phyloP scores from a whole-genome alignment of 805 yeast species.

The Sugiyamaella qingdaonensis region DNA sequence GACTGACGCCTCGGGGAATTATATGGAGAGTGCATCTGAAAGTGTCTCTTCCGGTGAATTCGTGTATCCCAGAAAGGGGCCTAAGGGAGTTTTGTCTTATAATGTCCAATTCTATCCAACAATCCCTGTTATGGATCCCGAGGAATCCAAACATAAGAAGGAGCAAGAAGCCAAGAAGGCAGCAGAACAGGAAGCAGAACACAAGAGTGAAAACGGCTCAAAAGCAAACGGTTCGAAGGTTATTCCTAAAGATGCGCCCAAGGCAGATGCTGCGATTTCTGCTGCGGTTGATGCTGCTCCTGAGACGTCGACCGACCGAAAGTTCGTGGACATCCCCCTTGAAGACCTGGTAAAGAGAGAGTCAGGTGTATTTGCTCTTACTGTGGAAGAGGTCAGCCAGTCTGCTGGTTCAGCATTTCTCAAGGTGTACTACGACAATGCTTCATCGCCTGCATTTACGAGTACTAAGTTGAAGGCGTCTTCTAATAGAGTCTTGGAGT shows the following conservation, averaged over 20 bases:
- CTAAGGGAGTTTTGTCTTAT: slow-evolving; percentile 76
- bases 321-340: slow-evolving; percentile 46
- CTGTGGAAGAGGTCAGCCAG: slow-evolving; percentile 53
- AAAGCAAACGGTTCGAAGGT: slow-evolving; percentile 22
- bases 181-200: slow-evolving; percentile 22
- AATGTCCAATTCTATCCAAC: slow-evolving; percentile 79
- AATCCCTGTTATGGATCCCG: slow-evolving; percentile 70
- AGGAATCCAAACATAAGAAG: slow-evolving; percentile 55
- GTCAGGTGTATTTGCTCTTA: slow-evolving; percentile 73
- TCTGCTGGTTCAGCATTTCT: slow-evolving; percentile 48
- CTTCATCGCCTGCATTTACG: slow-evolving; percentile 59
- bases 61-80: slow-evolving; percentile 66
- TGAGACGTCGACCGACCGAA: slow-evolving; percentile 33
- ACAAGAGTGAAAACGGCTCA: slow-evolving; percentile 34
- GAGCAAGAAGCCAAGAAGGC: slow-evolving; percentile 23
- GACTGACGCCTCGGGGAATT: slow-evolving; percentile 56
- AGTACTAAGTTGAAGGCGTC: slow-evolving; percentile 46
- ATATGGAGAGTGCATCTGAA: slow-evolving; percentile 34
- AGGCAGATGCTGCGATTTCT: slow-evolving; percentile 37
- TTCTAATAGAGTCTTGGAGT: slow-evolving; percentile 39
- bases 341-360: slow-evolving; percentile 41
- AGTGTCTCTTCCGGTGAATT: slow-evolving; percentile 58
- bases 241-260: slow-evolving; percentile 32
- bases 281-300: slow-evolving; percentile 34
- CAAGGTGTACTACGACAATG: slow-evolving; percentile 74